Base-by-base conservation (phyloP, 305 asterid genomes). In the Fraxinus albicans region DNA sequence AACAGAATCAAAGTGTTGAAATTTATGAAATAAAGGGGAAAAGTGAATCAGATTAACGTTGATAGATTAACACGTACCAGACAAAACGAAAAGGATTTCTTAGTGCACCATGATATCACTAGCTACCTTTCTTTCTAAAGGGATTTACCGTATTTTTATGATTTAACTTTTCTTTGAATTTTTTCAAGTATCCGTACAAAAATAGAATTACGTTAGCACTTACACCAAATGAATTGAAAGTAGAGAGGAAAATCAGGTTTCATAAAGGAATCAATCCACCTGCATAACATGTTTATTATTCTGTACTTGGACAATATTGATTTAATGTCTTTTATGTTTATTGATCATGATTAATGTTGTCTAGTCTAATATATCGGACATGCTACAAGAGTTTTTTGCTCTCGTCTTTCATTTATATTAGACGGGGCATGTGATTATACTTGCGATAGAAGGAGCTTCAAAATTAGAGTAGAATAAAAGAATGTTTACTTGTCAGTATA, bases 51-150 rank as follows among this genome's bases (percentile, higher is more conserved):
- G 84, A 77, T 47, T 74, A 81, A 73, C 86, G 84, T 85, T 83
- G 77, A 86, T 82, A 89, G 86, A 88, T 47, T 69, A 85, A 88
- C 90, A 86, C 89, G 73, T 82, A 87, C 84, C 89, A 90, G 94
- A 90, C 94, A 90, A 88, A 85, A 81, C 25, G 77, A 87, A 90
- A 88, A 80, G 80, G 27, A 6, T 19, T 78, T 15, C 69, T 25
- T 88, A 90, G 94, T 92, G 96, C 92, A 88, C 58, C 80, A 77
- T 90, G 93, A 85, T 89, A 81, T 84, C 92, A 88, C 75, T 69
- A 12, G 8, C 79, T 79, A 58, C 72, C 80, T 60, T 38, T 44
- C 80, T 77, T 31, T 58, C 25, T 77, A 44, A 80, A 78, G 86
- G 87, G 83, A 63, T 81, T 77, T 35, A 35, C 15, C 82, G 77